These are phyloP conservation scores for Avena insularis DNA, from an alignment of 176 grass and related monocot genomes.

Conservation along the genomic window DNA sequence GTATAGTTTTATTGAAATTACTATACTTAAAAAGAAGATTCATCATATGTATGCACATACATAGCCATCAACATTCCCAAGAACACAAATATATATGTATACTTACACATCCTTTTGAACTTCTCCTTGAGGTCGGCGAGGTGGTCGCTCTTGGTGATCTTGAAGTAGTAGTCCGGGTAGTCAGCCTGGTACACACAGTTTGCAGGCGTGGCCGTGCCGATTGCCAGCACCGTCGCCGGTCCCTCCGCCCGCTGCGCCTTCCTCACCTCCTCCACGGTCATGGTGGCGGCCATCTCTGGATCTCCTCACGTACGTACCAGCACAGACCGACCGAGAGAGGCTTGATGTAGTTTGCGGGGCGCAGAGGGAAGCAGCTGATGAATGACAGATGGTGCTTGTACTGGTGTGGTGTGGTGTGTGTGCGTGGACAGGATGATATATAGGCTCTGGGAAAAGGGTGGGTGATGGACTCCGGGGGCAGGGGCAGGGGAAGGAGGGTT, in stretches of 20 bases:
- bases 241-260: conserved; percentile 75
- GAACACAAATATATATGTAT: no score
- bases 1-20: no score
- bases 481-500: conserved; percentile 22
- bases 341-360: neutral
- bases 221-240: conserved; percentile 75
- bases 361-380: neutral
- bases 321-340: neutral
- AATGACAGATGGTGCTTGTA: neutral
- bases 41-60: no score
- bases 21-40: no score
- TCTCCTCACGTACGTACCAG: neutral
- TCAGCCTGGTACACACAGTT: conserved; percentile 89
- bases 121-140: conserved; percentile 94
- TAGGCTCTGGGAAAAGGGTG: neutral
- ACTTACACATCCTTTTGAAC: conserved; percentile 78
- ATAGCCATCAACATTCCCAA: no score
- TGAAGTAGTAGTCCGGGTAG: conserved; percentile 97
- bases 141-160: conserved; percentile 93
- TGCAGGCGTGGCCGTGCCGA: conserved; percentile 82
- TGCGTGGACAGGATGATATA: conserved; percentile 26
- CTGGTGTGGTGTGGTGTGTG: conserved; percentile 7
- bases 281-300: conserved; percentile 28
- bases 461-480: no score
- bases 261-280: conserved; percentile 79